These are phyloP conservation scores for Colletotrichum sidae DNA, from an alignment of 2,329 filamentous ascomycete species.

Conservation along the genomic window DNA sequence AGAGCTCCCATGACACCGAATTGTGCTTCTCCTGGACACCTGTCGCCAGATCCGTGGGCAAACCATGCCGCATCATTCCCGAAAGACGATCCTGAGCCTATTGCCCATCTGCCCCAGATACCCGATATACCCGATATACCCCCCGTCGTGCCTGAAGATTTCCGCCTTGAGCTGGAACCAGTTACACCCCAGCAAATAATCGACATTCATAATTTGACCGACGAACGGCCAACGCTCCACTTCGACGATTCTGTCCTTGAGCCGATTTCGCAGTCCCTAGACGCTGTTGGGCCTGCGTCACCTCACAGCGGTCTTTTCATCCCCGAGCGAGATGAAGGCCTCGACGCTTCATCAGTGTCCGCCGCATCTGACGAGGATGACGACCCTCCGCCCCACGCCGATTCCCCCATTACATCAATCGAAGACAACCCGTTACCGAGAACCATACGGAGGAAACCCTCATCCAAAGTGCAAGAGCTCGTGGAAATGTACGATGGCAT, in stretches of 20 bases:
- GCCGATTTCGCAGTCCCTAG: slow-evolving; percentile 17
- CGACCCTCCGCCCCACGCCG: slow-evolving; percentile 39
- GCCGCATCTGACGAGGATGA: slow-evolving; percentile 41
- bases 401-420: slow-evolving; percentile 59
- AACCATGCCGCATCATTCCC: slow-evolving; percentile 44
- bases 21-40: slow-evolving; percentile 47
- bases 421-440: slow-evolving; percentile 49
- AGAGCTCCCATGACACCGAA: slow-evolving; percentile 46
- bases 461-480: slow-evolving; percentile 60
- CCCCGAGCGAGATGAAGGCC: neutral
- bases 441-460: slow-evolving; percentile 16
- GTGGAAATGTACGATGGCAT: slow-evolving; percentile 64
- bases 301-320: neutral
- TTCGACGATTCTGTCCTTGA: neutral
- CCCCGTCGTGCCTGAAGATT: slow-evolving; percentile 31
- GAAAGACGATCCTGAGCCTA: slow-evolving; percentile 37
- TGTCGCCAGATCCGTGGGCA: slow-evolving; percentile 57
- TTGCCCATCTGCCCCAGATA: slow-evolving; percentile 35
- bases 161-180: slow-evolving; percentile 14
- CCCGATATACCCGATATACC: slow-evolving; percentile 39
- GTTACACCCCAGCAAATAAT: slow-evolving; percentile 8
- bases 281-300: slow-evolving; percentile 1
- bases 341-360: slow-evolving; percentile 21
- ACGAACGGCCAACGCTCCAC: neutral
- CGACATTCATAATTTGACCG: neutral